Base-by-base conservation (phyloP, 441 rosid species). In the Gossypium laxum region DNA sequence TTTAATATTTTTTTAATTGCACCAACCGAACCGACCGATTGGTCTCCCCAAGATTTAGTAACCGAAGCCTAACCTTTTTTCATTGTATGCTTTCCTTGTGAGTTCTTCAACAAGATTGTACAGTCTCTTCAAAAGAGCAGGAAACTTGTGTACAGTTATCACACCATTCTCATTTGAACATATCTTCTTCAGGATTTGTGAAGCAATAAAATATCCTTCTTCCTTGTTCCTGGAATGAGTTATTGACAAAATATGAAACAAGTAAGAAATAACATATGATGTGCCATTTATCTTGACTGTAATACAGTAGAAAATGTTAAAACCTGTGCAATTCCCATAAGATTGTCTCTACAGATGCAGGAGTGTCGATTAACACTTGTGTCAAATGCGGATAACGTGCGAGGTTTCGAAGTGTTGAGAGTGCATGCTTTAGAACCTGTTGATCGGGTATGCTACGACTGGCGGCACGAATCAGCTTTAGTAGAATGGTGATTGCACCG, bases 381-480 rank as follows among this genome's bases (percentile, higher is more conserved):
- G 82, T 82, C 83, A 93, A 81, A 74, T 90, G 85, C 8, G 85
- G 87, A 67, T 89, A 85, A 2, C 90, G 85, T 47, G 89, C 82
- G 14, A 91, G 89, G 81, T 91, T 91, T 70, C 87, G 80, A 64
- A 93, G 85, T 8, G 93, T 89, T 5, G 93, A 90, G 5, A 93
- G 86, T 0, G 96, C 88, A 65, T 88, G 92, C 84, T 83, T 93
- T 72, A 89, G 77, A 68, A 91, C 87, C 82, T 89, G 85, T 74
- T 89, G 98, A 75, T 93, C 96, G 57, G 97, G 98, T 56, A 93
- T 84, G 82, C 98, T 93, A 79, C 90, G 85, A 65, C 85, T 91
- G 80, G 88, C 86, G 7, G 92, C 84, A 30, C 86, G 81, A 43
- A 93, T 90, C 66, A 82, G 80, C 72, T 86, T 83, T 72, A 93